A percentile compares a stretch with the other conserved stretches of the same genome.
Conservation (phyloP, 257 asterid genomes). For the Pogostemon cablin region DNA sequence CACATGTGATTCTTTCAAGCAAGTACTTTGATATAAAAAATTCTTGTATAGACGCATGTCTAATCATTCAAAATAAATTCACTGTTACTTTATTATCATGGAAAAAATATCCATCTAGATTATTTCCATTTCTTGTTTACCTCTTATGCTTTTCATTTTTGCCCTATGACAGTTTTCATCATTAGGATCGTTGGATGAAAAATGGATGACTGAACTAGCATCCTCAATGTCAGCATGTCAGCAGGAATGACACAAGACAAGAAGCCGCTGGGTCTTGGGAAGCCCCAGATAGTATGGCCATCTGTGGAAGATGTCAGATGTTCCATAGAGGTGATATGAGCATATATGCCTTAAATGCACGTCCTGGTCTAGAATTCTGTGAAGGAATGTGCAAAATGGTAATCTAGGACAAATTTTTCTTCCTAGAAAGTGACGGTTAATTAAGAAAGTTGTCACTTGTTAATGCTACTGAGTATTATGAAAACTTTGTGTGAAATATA, state of each 20-base stretch:
- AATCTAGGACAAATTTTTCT: neutral
- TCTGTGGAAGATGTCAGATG: conserved; percentile 88
- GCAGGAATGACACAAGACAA: conserved; percentile 78
- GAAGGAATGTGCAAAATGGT: conserved; percentile 7
- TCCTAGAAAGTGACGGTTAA: neutral
- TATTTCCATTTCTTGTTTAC: conserved; percentile 19
- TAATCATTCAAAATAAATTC: neutral
- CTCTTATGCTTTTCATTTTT: conserved; percentile 30
- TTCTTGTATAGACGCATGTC: too few relatives aligned
- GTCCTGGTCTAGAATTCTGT: conserved; percentile 5
- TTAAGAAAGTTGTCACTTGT: neutral
- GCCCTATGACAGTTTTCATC: conserved; percentile 76
- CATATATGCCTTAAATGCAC: conserved; percentile 7
- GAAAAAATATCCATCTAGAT: conserved; percentile 16
- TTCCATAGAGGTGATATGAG: conserved; percentile 76
- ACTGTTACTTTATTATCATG: neutral
- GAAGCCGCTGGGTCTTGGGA: conserved; percentile 79
- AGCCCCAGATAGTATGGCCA: conserved; percentile 88
- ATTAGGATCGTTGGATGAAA: conserved; percentile 94
- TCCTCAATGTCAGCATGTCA: conserved; percentile 88
- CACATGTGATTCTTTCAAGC: neutral
- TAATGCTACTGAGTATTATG: conserved; percentile 1
- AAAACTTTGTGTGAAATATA: neutral
- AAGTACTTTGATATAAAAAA: too few relatives aligned
- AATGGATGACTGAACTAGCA: conserved; percentile 92